Base-by-base conservation (phyloP, 129 eudicot species). In the Deinandra increscens region DNA sequence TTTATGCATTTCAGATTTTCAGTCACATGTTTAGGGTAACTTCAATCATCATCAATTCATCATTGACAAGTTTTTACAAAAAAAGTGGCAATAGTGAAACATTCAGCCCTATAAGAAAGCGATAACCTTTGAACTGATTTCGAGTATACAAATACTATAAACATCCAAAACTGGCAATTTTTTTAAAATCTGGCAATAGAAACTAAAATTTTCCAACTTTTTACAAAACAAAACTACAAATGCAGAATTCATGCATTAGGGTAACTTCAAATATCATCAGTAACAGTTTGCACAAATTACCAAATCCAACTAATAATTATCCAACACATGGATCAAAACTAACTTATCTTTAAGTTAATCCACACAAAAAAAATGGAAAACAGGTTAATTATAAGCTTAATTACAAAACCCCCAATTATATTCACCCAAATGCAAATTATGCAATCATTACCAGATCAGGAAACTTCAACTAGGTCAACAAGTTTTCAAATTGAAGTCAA, bases 401-500 rank as follows among this genome's bases (percentile, higher is more conserved):
- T 48, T 37, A 48, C 63, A 48, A 62, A 36, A 73, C 41, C 50
- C 73, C 18, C 49, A 22, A 51, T 34, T 19, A 51, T 17, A 11
- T 69, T 50, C 20, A 26, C 77, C 70, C 70, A 49, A 62, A 62
- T 18, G 9, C n/a, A n/a, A n/a, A n/a, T n/a, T n/a, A n/a, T n/a
- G n/a, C 7, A 61, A 62, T n/a, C 51, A 68, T 29, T 23, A 76
- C 68, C 67, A 64, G 9, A 43, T 66, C 72, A 54, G 48, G 69
- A 61, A 71, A 78, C 74, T 67, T 60, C 63, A 68, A 34, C 74
- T 70, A 66, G 75, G 77, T 78, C 74, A 74, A 69, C 76, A 70
- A 60, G 45, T 62, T 66, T 68, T 56, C 64, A 82, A 74, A 51
- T 43, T 49, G n/a, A 68, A 43, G 42, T 80, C 42, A 64, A 83